Evolutionary conservation across 768 basidiomycete species (phyloP), one percentile per base, ranked within the genome.

Genomic region (Tubosaeta sp.): DNA sequence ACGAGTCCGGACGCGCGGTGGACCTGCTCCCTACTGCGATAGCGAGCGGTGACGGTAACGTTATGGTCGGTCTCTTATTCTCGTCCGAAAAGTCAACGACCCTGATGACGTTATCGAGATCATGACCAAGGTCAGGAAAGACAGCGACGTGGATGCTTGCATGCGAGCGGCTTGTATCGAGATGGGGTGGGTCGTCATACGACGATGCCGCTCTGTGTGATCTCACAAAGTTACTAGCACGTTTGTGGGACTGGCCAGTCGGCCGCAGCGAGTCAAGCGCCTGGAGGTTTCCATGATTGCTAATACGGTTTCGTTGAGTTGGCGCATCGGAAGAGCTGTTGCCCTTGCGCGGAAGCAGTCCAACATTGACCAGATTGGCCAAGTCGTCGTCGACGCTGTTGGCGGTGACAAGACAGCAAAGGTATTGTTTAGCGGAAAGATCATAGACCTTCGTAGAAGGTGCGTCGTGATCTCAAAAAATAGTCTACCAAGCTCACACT

Each of bases 241-340:
- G 0, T 64, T 69, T 24, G 79, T 76, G 24, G 80, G 78, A 14
- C 43, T 70, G 16, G 77, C 74, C 30, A 66, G 60, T 18, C 63
- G 73, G 6, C 79, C 80, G 5, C 55, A 79, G 4, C 61, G 62
- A 2, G 68, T 69, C 14, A 59, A 60, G 32, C 62, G 74, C 21
- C 63, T 71, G 14, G 61, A 70, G 24, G 57, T 66, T 29, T 73
- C 67, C 31, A 73, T 82, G 32, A 71, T 82, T 14, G 69, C 73
- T 3, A 78, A 76, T 38, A 80, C 78, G 24, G 73, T 81, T 11
- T 84, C 81, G 19, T 72, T 81, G 61, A 77, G 79, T 9, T 86
- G 84, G 84, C 68, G 79, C 41, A 75, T 86, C 19, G 84, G 84
- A 9, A 71, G 80, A 27, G 81, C 82, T 0, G 74, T 84, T 14